Conservation (phyloP, 257 asterid species). For the Fraxinus americana region DNA sequence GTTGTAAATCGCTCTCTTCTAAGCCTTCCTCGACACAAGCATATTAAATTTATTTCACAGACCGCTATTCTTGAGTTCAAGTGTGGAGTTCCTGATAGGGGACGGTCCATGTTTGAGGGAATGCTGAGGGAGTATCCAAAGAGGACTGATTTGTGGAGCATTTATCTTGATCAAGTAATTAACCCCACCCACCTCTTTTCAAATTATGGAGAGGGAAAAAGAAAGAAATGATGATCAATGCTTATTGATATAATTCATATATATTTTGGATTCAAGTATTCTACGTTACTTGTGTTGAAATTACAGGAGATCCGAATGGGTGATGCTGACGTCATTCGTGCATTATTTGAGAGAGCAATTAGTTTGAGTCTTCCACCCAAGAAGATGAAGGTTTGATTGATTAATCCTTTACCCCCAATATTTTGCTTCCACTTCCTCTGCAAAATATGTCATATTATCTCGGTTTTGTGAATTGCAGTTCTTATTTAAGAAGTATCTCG, state of each 20-base stretch:
- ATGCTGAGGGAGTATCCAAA: conserved; percentile 87
- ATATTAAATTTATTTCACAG: conserved; percentile 75
- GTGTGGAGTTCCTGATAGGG: conserved; percentile 86
- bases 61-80: conserved; percentile 87
- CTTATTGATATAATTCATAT: not conserved
- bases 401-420: not conserved
- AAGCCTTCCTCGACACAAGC: conserved; percentile 78
- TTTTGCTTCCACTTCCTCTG: not conserved
- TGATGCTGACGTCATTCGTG: conserved; percentile 73
- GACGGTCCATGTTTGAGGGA: conserved; percentile 83
- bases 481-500: conserved; percentile 81
- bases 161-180: conserved; percentile 87
- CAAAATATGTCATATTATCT: not conserved
- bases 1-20: conserved; percentile 70
- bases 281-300: conserved; percentile 19
- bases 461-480: conserved; percentile 52
- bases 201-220: not conserved
- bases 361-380: conserved; percentile 83
- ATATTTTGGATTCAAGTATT: conserved; percentile 10
- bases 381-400: conserved; percentile 74
- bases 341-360: conserved; percentile 87
- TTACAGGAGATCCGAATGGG: conserved; percentile 83
- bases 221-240: not conserved
- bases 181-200: not conserved
- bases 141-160: conserved; percentile 94